A percentile compares a stretch with the other conserved stretches of the same genome.
Evolutionary conservation across 73 alveolate genomes (phyloP).

Genomic region (Paramecium primaurelia): DNA sequence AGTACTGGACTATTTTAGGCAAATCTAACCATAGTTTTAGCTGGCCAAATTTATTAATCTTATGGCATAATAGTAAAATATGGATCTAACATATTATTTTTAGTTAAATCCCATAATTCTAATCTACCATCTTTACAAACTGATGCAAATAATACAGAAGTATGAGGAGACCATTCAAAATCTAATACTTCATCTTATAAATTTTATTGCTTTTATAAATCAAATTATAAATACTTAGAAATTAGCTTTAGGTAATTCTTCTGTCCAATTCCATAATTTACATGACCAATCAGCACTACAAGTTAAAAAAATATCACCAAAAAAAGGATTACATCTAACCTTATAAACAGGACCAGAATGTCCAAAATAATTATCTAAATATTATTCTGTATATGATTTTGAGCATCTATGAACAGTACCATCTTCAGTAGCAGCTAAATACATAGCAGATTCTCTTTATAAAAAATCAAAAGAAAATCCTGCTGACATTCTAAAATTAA

Average conservation of each 20-base stretch:
- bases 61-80: slow-evolving; percentile 54
- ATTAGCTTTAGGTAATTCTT: slow-evolving; percentile 61
- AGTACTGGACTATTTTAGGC: slow-evolving; percentile 87
- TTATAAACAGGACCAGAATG: slow-evolving; percentile 98
- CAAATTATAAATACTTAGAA: slow-evolving; percentile 46
- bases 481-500: slow-evolving; percentile 85
- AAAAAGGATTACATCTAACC: slow-evolving; percentile 95
- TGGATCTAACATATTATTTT: slow-evolving; percentile 84
- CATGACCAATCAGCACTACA: slow-evolving; percentile 99
- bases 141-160: slow-evolving; percentile 92
- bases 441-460: slow-evolving; percentile 78
- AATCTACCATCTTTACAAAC: slow-evolving; percentile 98
- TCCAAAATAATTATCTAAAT: slow-evolving; percentile 92
- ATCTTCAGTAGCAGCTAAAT: slow-evolving; percentile 96
- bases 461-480: slow-evolving; percentile 81
- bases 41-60: slow-evolving; percentile 62
- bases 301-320: slow-evolving; percentile 88
- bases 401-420: slow-evolving; percentile 95
- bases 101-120: slow-evolving; percentile 95
- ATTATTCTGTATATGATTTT: slow-evolving; percentile 89
- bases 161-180: slow-evolving; percentile 93
- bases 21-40: slow-evolving; percentile 93
- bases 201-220: slow-evolving; percentile 54
- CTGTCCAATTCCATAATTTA: slow-evolving; percentile 92
- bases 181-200: slow-evolving; percentile 94